Percentiles rank a stretch among this genome's conserved stretches.
Conservation (phyloP, 176 grass and related monocot genomes). For the Musa itinerans region DNA sequence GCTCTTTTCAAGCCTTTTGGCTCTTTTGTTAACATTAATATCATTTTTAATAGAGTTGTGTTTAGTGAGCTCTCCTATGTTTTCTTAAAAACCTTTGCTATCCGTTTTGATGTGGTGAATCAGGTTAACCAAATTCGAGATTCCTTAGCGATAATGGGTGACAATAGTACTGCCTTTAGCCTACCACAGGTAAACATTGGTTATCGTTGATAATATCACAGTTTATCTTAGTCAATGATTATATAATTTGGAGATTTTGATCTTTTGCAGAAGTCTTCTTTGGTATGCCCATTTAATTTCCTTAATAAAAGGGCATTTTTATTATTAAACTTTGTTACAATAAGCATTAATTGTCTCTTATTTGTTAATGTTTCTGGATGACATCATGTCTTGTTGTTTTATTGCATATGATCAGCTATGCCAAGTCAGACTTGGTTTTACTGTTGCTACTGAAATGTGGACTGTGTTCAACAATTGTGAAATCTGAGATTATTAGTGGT, state of each 20-base stretch:
- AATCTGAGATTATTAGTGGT: too few species aligned
- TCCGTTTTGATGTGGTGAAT: constrained; percentile 20
- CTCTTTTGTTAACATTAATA: too few species aligned
- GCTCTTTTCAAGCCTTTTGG: too few species aligned
- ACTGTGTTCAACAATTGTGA: too few species aligned
- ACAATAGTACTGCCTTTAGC: constrained; percentile 90
- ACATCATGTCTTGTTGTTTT: neutral
- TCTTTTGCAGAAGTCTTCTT: neutral
- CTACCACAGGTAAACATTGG: constrained; percentile 66
- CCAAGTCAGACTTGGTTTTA: neutral
- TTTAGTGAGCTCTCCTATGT: neutral
- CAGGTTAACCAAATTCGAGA: constrained; percentile 97
- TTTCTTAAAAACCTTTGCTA: constrained; percentile 1
- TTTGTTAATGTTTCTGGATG: too few species aligned
- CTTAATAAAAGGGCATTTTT: neutral
- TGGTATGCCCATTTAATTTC: neutral
- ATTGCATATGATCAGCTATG: neutral
- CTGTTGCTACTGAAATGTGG: too few species aligned
- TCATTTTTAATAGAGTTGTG: too few species aligned
- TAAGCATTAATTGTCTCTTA: too few species aligned
- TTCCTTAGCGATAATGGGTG: constrained; percentile 77
- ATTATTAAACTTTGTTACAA: neutral
- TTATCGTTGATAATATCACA: neutral
- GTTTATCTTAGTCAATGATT: neutral
- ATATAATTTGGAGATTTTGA: neutral